A percentile compares a stretch with the other conserved stretches of the same genome.
These are phyloP conservation scores for Pachyrhizus erosus DNA, from an alignment of 306 rosid genomes.

Conservation along the genomic window DNA sequence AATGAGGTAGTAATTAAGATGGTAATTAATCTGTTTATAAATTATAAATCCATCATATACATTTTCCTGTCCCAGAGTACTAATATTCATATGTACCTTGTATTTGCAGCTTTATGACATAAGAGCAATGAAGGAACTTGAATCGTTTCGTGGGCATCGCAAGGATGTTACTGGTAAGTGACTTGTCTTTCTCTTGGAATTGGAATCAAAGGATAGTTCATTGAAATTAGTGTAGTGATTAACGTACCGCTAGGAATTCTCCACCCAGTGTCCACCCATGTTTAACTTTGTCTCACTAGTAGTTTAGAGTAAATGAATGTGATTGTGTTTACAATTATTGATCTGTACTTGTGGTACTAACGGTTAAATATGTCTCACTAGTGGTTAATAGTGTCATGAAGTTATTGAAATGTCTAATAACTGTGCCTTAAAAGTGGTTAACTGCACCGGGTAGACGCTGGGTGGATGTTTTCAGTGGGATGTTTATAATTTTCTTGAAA, in stretches of 20 bases:
- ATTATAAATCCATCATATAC: not conserved
- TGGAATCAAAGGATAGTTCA: not conserved
- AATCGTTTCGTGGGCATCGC: constrained; percentile 96
- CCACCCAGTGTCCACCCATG: too few relatives aligned
- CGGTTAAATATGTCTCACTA: too few relatives aligned
- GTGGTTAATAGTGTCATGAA: too few relatives aligned
- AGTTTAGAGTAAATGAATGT: too few relatives aligned
- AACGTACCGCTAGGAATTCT: too few relatives aligned
- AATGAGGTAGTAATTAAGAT: not conserved
- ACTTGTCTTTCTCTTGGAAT: constrained; percentile 32
- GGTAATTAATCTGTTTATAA: not conserved
- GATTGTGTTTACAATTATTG: too few relatives aligned
- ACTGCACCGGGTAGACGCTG: too few relatives aligned
- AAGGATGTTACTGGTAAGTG: constrained; percentile 93
- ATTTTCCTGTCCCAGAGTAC: constrained; percentile 23
- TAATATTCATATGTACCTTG: constrained; percentile 18
- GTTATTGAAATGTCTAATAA: too few relatives aligned
- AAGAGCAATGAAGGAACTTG: constrained; percentile 98
- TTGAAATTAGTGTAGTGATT: constrained; percentile 16
- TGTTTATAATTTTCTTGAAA: not conserved
- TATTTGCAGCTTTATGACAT: constrained; percentile 89
- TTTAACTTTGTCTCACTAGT: too few relatives aligned
- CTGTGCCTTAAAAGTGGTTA: too few relatives aligned
- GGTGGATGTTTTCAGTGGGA: too few relatives aligned
- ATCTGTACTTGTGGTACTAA: too few relatives aligned